phyloP scores from a whole-genome alignment of 441 rosid genomes.

The Isatis lusitanica region DNA sequence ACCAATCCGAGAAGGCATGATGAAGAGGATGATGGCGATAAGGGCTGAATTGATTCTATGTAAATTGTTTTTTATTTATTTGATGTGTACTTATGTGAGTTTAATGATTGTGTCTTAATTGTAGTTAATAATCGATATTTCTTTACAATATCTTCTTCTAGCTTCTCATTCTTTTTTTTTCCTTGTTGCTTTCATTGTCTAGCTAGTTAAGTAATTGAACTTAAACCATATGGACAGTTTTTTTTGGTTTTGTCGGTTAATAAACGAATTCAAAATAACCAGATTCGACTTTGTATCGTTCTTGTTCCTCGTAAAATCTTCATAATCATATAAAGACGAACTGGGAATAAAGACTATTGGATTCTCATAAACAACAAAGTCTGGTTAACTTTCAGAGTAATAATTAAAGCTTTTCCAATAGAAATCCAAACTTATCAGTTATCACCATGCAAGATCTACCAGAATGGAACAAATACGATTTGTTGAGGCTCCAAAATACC shows the following conservation, averaged over 20 bases:
- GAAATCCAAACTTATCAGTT: background rate
- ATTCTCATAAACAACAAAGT: background rate
- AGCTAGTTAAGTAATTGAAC: background rate
- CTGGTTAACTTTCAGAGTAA: background rate
- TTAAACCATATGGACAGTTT: background rate
- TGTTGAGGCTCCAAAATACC: background rate
- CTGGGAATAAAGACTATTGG: background rate
- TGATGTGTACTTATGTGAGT: background rate
- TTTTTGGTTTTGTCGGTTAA: conserved; percentile 1
- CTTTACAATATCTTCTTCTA: conserved; percentile 2
- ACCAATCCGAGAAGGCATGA: conserved; percentile 26
- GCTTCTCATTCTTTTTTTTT: conserved; percentile 3
- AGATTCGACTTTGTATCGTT: background rate
- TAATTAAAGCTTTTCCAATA: background rate
- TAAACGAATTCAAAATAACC: background rate
- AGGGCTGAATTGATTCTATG: conserved; percentile 2
- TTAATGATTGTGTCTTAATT: conserved; percentile 15
- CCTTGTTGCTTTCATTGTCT: background rate
- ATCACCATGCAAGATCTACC: background rate
- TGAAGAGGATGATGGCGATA: conserved; percentile 9
- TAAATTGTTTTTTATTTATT: conserved; percentile 5
- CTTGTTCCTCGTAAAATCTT: background rate
- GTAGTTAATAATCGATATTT: conserved; percentile 11
- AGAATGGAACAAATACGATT: background rate
- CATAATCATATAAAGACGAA: background rate